These are phyloP conservation scores for Coemansia sp. DNA, from an alignment of 192 early-diverging fungal species.

Conservation along the genomic window DNA sequence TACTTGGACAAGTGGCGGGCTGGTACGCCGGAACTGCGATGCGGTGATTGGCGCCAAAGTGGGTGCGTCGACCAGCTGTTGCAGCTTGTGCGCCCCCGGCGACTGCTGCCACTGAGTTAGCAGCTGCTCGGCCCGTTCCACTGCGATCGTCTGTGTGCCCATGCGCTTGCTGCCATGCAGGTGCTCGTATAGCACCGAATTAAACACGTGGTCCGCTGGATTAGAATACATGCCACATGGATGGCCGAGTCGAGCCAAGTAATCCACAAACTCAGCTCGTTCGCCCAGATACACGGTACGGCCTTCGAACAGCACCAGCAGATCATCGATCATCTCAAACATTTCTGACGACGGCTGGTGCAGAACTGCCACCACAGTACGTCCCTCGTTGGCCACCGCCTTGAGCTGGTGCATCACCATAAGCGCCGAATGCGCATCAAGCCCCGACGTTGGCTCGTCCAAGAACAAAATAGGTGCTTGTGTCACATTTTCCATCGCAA, in stretches of 20 bases:
- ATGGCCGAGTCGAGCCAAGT: slow-evolving; percentile 49
- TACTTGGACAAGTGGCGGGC: slow-evolving; percentile 39
- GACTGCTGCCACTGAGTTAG: slow-evolving; percentile 44
- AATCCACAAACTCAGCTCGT: slow-evolving; percentile 45
- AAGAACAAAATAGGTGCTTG: slow-evolving; percentile 67
- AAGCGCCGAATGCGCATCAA: slow-evolving; percentile 61
- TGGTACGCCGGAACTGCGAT: slow-evolving; percentile 30
- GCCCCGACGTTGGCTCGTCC: slow-evolving; percentile 24
- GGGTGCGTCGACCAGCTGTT: slow-evolving; percentile 20
- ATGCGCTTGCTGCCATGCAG: slow-evolving; percentile 18
- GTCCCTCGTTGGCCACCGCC: slow-evolving; percentile 43
- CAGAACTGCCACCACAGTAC: slow-evolving; percentile 49
- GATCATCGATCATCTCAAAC: slow-evolving; percentile 67
- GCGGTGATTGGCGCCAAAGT: slow-evolving; percentile 18
- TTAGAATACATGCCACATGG: slow-evolving; percentile 58
- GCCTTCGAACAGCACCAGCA: slow-evolving; percentile 68
- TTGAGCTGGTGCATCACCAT: slow-evolving; percentile 54
- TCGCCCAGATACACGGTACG: slow-evolving; percentile 68
- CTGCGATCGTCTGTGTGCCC: neutral
- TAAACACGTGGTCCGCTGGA: slow-evolving; percentile 63
- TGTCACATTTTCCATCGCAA: slow-evolving; percentile 72
- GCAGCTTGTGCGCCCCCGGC: slow-evolving; percentile 22
- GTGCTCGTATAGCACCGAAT: slow-evolving; percentile 54
- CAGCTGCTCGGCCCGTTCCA: slow-evolving; percentile 26
- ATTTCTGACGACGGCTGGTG: slow-evolving; percentile 64